Evolutionary conservation across 2,329 filamentous ascomycete genomes (phyloP).

Genomic region (Westerdykella aurantiaca): DNA sequence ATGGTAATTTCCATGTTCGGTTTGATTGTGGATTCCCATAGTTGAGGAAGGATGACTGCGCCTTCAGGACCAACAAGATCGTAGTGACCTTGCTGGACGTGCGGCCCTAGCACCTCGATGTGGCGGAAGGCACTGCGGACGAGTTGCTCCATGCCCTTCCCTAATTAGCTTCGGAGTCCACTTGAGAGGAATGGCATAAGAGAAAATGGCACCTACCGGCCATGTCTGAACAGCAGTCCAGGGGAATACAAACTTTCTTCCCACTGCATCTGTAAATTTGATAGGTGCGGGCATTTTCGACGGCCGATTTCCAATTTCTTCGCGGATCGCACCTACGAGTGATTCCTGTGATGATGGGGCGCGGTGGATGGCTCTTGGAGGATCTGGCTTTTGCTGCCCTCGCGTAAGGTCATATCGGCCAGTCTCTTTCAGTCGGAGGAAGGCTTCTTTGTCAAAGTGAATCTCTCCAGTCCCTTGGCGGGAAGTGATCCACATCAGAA

Average conservation of each 20-base stretch:
- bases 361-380: too few species aligned
- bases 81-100: conserved; percentile 40
- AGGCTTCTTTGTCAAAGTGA: too few species aligned
- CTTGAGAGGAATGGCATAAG: not conserved
- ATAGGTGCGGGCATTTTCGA: conserved; percentile 52
- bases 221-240: conserved; percentile 79
- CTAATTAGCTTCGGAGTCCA: conserved; percentile 31
- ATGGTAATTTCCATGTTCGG: conserved; percentile 41
- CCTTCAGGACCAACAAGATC: conserved; percentile 40
- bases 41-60: conserved; percentile 42
- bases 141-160: conserved; percentile 49
- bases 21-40: conserved; percentile 41
- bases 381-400: too few species aligned
- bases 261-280: conserved; percentile 86
- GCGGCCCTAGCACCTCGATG: conserved; percentile 38
- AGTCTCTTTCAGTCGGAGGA: too few species aligned
- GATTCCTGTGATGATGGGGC: too few species aligned
- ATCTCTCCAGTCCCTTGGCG: too few species aligned
- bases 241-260: conserved; percentile 71
- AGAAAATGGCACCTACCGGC: conserved; percentile 54
- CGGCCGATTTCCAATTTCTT: conserved; percentile 28
- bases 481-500: not conserved
- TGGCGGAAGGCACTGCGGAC: conserved; percentile 42
- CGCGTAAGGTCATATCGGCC: too few species aligned
- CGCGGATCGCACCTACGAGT: too few species aligned